Percentiles rank a stretch among this genome's conserved stretches.
Evolutionary conservation across 345 rosid genomes (phyloP).

Genomic region (Citrus glauca): DNA sequence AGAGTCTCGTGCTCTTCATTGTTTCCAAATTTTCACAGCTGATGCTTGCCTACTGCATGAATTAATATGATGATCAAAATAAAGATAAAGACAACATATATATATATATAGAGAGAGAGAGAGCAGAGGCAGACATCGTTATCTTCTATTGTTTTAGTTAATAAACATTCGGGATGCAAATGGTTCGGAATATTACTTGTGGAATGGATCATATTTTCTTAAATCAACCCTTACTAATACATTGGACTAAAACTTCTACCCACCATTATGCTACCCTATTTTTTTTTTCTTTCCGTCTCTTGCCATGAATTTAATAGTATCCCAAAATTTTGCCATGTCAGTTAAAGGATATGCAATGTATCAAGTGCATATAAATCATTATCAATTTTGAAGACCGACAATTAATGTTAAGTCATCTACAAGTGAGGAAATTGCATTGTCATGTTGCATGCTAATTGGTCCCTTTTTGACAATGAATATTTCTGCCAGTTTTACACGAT

Average conservation of each 20-base stretch:
- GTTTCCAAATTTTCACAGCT: neutral
- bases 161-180: neutral
- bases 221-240: no score
- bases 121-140: neutral
- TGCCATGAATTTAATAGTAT: no score
- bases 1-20: neutral
- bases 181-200: neutral
- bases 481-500: neutral
- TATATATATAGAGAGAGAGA: no score
- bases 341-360: neutral
- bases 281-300: no score
- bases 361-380: neutral
- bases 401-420: neutral
- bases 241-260: no score
- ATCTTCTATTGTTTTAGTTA: neutral
- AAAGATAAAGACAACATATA: neutral
- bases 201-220: no score
- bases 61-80: neutral
- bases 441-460: neutral
- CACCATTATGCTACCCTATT: no score
- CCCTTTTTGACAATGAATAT: neutral
- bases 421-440: neutral
- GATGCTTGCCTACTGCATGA: neutral
- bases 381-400: neutral
- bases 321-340: neutral